Conservation (phyloP, 345 rosid species). For the Hevea brasiliensis region DNA sequence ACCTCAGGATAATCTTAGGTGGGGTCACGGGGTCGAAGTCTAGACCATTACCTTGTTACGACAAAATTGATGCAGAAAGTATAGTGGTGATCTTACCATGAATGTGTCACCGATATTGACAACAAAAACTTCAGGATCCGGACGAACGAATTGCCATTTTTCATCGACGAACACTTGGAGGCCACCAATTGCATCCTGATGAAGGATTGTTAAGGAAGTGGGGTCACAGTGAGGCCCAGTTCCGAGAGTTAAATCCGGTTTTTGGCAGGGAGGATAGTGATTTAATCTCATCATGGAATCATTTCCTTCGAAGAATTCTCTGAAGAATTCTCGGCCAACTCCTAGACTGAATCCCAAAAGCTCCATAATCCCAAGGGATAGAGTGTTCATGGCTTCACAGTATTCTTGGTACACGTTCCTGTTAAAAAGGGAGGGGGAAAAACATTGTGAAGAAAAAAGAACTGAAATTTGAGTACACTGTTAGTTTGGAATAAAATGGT, state of each 20-base stretch:
- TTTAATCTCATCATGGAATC: constrained; percentile 97
- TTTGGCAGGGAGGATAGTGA: constrained; percentile 89
- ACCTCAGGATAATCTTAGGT: too few relatives aligned
- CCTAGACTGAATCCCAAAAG: constrained; percentile 76
- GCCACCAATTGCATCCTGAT: constrained; percentile 88
- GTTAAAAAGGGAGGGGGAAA: neutral
- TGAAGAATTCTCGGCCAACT: constrained; percentile 48
- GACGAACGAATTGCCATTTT: constrained; percentile 70
- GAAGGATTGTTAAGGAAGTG: constrained; percentile 93
- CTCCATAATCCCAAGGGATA: constrained; percentile 89
- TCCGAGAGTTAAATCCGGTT: constrained; percentile 85
- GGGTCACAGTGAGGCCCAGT: constrained; percentile 99
- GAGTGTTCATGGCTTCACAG: constrained; percentile 77
- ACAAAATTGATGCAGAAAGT: neutral
- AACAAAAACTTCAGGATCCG: constrained; percentile 73
- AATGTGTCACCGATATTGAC: constrained; percentile 97
- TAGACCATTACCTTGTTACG: too few relatives aligned
- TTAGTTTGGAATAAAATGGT: neutral
- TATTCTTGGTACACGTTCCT: constrained; percentile 84
- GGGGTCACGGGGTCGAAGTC: too few relatives aligned
- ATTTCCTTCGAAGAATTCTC: constrained; percentile 67
- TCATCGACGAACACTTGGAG: constrained; percentile 84
- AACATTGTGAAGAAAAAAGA: too few relatives aligned
- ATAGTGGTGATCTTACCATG: constrained; percentile 46
- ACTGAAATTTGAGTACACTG: too few relatives aligned